phyloP scores from a whole-genome alignment of 2,329 filamentous ascomycete species.

The Diaporthe batatas region DNA sequence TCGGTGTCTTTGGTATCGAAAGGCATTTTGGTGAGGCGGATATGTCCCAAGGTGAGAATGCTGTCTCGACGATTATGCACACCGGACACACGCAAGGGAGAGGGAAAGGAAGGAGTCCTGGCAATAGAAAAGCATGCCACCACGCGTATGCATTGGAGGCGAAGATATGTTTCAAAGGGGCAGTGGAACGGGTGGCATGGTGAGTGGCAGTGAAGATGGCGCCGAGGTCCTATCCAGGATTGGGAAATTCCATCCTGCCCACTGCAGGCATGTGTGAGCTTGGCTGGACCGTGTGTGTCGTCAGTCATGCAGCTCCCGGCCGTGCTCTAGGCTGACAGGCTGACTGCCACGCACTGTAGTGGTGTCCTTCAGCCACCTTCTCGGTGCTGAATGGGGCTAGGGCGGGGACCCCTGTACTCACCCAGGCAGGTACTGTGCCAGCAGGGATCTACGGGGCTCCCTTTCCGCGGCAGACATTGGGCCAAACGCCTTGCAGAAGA shows the following conservation, averaged over 20 bases:
- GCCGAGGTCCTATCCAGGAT: slow-evolving; percentile 19
- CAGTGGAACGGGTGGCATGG: slow-evolving; percentile 11
- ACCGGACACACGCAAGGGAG: background rate
- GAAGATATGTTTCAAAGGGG: background rate
- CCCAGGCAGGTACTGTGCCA: too few relatives aligned
- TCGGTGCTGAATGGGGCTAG: slow-evolving; percentile 26
- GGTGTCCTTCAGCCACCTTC: slow-evolving; percentile 30
- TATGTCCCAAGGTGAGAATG: slow-evolving; percentile 2
- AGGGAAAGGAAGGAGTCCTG: background rate
- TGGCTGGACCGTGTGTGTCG: slow-evolving; percentile 23
- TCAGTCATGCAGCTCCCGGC: slow-evolving; percentile 28
- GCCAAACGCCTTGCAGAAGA: slow-evolving; percentile 3
- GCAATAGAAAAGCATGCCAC: slow-evolving; percentile 42
- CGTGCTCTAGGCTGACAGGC: background rate
- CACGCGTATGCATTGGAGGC: slow-evolving; percentile 29
- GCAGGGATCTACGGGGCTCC: slow-evolving; percentile 28
- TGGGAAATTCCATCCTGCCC: slow-evolving; percentile 31
- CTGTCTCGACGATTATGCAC: background rate
- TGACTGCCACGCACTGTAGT: background rate
- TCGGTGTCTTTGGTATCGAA: slow-evolving; percentile 54
- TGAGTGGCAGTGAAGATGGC: slow-evolving; percentile 32
- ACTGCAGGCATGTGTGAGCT: slow-evolving; percentile 32
- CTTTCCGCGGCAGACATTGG: slow-evolving; percentile 17
- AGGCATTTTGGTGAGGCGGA: slow-evolving; percentile 51
- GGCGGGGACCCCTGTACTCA: slow-evolving; percentile 16